Conservation (phyloP, 2,329 filamentous ascomycete genomes). For the Pestalotiopsis sp. region DNA sequence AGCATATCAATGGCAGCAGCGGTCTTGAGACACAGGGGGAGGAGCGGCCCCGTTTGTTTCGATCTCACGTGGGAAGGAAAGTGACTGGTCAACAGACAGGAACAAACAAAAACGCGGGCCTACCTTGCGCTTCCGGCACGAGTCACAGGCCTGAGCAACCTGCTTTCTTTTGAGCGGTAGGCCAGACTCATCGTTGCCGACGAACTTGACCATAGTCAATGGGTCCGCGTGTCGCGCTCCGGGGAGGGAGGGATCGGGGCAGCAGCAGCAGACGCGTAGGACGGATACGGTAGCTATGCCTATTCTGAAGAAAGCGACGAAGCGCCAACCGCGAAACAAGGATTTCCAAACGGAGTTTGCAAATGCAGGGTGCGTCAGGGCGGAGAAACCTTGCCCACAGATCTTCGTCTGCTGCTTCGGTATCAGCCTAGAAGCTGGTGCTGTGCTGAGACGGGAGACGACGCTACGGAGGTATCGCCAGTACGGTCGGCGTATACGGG, state of each 20-base stretch:
- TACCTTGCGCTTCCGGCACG: conserved; percentile 59
- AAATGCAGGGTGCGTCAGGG: neutral
- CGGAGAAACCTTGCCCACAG: neutral
- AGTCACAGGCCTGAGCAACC: conserved; percentile 58
- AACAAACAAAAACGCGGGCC: neutral
- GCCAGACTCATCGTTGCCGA: conserved; percentile 56
- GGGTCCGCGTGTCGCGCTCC: neutral
- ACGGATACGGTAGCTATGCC: neutral
- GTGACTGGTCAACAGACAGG: neutral
- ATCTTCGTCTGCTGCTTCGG: neutral
- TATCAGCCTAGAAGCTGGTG: neutral
- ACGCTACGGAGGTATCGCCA: neutral
- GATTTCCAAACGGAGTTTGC: neutral
- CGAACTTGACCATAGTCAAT: conserved; percentile 52
- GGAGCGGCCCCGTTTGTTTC: neutral
- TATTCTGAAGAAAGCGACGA: neutral
- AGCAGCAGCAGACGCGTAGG: neutral
- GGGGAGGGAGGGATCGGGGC: neutral
- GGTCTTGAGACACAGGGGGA: neutral
- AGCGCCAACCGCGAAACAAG: neutral
- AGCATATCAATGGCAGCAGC: neutral
- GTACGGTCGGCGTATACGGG: neutral
- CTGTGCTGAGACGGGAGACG: neutral
- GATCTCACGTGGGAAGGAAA: neutral
- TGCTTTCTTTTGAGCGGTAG: conserved; percentile 63